Percentiles rank a stretch among this genome's conserved stretches.
Conservation (phyloP, 2,329 filamentous ascomycete genomes). For the Metarhizium brunneum region DNA sequence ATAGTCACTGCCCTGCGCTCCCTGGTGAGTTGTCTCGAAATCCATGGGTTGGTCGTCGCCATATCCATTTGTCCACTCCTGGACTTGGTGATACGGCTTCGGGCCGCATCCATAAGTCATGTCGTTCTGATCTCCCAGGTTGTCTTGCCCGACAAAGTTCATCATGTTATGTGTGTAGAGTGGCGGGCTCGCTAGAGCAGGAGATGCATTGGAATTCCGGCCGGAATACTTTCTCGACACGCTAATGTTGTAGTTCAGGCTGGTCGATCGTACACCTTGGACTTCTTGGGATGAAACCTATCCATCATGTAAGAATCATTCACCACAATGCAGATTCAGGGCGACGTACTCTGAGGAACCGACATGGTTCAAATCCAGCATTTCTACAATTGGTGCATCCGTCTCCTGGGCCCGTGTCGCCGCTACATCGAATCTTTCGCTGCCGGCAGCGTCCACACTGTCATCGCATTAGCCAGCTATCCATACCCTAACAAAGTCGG, state of each 20-base stretch:
- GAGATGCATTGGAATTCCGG: conserved; percentile 11
- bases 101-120: conserved; percentile 14
- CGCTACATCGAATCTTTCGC: conserved; percentile 91
- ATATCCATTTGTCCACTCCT: conserved; percentile 16
- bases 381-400: conserved; percentile 78
- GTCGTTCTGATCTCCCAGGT: conserved; percentile 2
- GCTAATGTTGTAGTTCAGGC: conserved; percentile 20
- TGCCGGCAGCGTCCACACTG: conserved; percentile 80
- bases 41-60: conserved; percentile 16
- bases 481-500: neutral
- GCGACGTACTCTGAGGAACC: conserved; percentile 65
- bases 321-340: neutral
- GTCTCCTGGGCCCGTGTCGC: conserved; percentile 65
- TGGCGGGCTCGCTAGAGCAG: neutral
- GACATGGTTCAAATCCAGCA: conserved; percentile 61
- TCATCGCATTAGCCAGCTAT: conserved; percentile 11
- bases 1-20: conserved; percentile 11
- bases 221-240: conserved; percentile 22
- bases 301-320: neutral
- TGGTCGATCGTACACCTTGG: conserved; percentile 13
- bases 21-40: conserved; percentile 15
- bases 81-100: conserved; percentile 16
- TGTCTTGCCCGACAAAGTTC: conserved; percentile 1
- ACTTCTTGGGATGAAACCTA: conserved; percentile 24
- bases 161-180: conserved; percentile 1